Conservation (phyloP, 306 rosid species). For the Gynostemma pentaphyllum region DNA sequence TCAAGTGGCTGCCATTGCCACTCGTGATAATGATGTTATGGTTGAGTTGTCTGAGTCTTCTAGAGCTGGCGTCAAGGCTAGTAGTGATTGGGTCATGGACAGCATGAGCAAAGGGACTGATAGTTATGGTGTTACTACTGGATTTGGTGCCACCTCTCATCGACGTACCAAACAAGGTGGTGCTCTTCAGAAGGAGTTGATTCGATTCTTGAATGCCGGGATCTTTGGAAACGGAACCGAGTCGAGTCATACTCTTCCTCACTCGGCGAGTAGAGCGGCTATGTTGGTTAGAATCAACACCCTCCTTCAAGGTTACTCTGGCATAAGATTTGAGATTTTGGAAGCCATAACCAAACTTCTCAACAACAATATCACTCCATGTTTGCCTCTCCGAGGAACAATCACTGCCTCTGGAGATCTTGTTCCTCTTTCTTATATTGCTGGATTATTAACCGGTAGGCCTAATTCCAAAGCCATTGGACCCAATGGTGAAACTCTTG, state of each 20-base stretch:
- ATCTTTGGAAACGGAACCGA: constrained; percentile 69
- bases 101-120: constrained; percentile 63
- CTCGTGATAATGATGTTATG: constrained; percentile 22
- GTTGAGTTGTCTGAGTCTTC: constrained; percentile 61
- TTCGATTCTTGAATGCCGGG: constrained; percentile 85
- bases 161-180: constrained; percentile 79
- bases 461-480: constrained; percentile 69
- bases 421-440: constrained; percentile 83
- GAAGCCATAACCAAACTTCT: constrained; percentile 70
- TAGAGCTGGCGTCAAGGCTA: constrained; percentile 70
- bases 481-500: constrained; percentile 42
- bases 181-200: constrained; percentile 82
- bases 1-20: constrained; percentile 70
- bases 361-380: constrained; percentile 61
- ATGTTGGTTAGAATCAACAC: constrained; percentile 82
- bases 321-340: constrained; percentile 72
- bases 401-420: constrained; percentile 83
- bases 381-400: constrained; percentile 79
- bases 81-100: constrained; percentile 91
- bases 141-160: constrained; percentile 87
- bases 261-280: constrained; percentile 70
- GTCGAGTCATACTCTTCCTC: constrained; percentile 55
- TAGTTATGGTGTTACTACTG: constrained; percentile 93
- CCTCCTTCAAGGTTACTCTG: constrained; percentile 89
- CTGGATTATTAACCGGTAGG: constrained; percentile 66